Conservation (phyloP, 768 basidiomycete genomes). For the Xerocomus spinulosus region DNA sequence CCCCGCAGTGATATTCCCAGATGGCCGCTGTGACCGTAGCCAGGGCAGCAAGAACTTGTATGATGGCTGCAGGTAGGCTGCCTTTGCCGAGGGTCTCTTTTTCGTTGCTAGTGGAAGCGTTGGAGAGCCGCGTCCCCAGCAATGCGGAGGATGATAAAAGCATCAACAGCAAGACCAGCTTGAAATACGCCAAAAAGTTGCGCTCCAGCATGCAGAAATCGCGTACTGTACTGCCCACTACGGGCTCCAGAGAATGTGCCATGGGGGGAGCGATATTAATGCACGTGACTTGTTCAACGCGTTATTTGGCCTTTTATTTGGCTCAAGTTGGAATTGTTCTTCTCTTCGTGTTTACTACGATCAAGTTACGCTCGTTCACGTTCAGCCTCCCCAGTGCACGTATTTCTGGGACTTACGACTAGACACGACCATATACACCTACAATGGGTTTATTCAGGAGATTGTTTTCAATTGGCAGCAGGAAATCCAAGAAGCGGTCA, state of each 20-base stretch:
- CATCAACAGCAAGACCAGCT: conserved; percentile 59
- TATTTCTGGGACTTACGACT: conserved; percentile 23
- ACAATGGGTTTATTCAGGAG: conserved; percentile 68
- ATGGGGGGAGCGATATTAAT: too few relatives aligned
- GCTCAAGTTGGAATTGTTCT: conserved; percentile 30
- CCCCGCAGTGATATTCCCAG: conserved; percentile 65
- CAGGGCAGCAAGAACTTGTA: conserved; percentile 52
- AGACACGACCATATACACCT: conserved; percentile 20
- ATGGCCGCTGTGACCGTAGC: conserved; percentile 50
- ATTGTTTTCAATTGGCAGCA: conserved; percentile 63
- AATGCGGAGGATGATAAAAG: conserved; percentile 62
- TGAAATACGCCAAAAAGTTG: conserved; percentile 66
- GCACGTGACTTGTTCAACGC: conserved; percentile 20
- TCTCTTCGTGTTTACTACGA: conserved; percentile 11
- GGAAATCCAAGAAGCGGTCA: conserved; percentile 49
- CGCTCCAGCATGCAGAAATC: conserved; percentile 79
- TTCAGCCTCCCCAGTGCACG: conserved; percentile 19
- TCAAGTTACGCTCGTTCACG: conserved; percentile 24
- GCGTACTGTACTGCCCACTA: conserved; percentile 58
- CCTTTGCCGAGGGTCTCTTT: conserved; percentile 25
- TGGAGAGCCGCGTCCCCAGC: conserved; percentile 55
- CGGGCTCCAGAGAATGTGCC: too few relatives aligned
- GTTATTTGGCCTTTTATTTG: conserved; percentile 41
- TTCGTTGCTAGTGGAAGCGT: conserved; percentile 23
- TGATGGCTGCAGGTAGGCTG: conserved; percentile 45